Percentiles rank a stretch among this genome's conserved stretches.
These are phyloP conservation scores for Leishmania mexicana DNA, from an alignment of 208 protist genomes.

Conservation along the genomic window DNA sequence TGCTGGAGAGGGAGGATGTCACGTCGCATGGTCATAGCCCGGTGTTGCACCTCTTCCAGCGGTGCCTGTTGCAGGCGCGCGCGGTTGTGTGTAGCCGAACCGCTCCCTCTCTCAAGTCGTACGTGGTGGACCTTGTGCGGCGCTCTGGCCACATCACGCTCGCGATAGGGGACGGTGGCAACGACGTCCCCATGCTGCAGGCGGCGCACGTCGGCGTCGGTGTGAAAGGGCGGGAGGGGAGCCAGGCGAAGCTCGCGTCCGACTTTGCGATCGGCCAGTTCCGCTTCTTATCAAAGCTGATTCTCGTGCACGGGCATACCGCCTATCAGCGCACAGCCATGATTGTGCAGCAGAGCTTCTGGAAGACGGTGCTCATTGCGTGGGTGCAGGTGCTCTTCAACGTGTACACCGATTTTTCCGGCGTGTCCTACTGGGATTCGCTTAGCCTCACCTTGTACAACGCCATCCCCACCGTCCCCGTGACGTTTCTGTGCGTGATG, in stretches of 20 bases:
- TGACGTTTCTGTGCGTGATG: slow-evolving; percentile 87
- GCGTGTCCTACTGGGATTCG: slow-evolving; percentile 90
- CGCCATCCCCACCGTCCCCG: slow-evolving; percentile 81
- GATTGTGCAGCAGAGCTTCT: slow-evolving; percentile 97
- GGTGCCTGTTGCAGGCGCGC: slow-evolving; percentile 51
- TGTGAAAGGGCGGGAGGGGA: slow-evolving; percentile 90
- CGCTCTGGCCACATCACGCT: slow-evolving; percentile 69
- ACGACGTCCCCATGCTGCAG: slow-evolving; percentile 96
- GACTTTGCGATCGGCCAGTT: slow-evolving; percentile 95
- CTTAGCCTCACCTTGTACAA: slow-evolving; percentile 90
- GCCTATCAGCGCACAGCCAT: slow-evolving; percentile 90
- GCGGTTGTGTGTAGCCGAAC: slow-evolving; percentile 79
- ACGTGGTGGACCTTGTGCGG: slow-evolving; percentile 62
- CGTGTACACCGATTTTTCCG: slow-evolving; percentile 74
- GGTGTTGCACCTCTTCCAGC: slow-evolving; percentile 44
- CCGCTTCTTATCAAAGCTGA: slow-evolving; percentile 84
- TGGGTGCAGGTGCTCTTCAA: slow-evolving; percentile 95
- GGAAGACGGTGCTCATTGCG: slow-evolving; percentile 94
- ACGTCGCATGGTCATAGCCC: slow-evolving; percentile 28
- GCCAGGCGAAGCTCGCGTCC: slow-evolving; percentile 83
- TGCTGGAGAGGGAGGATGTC: slow-evolving; percentile 42
- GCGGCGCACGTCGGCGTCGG: slow-evolving; percentile 90
- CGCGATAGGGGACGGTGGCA: slow-evolving; percentile 94
- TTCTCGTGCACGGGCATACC: slow-evolving; percentile 95
- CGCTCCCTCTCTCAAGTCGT: slow-evolving; percentile 70